Evolutionary conservation across 1,139 yeast genomes (phyloP), one percentile per base, ranked within the genome.

Genomic region (Zygosaccharomyces pseudobailii): DNA sequence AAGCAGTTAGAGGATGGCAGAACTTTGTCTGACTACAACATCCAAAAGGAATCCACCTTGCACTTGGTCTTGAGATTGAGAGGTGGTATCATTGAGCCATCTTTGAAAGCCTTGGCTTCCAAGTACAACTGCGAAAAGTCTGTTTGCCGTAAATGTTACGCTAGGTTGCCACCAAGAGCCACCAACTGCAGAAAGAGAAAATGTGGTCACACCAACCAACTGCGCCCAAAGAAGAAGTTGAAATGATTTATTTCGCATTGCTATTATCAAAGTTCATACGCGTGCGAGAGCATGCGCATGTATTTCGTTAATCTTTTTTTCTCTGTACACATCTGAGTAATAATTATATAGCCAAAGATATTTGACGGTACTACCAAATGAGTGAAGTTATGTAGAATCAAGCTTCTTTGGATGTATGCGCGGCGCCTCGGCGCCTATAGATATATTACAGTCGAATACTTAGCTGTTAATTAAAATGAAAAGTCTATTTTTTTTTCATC

Each of bases 121-220:
- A 92, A 92, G 81, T 92, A 87, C 89, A 92, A 92, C 95, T 92
- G 97, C 84, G 98, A 92, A 67, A 92, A 92, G 81, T 76, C 96
- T 66, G 92, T 92, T 74, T 92, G 98, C 84, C 95, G 98, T 80
- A 87, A 89, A 77, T 92, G 98, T 83, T 92, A 92, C 85, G 97
- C 98, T 70, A 94, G 98, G 84, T 89, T 92, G 73, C 98, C 98
- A 72, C 96, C 97, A 77, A 92, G 97, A 86, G 98, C 98, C 69
- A 92, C 97, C 79, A 92, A 92, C 96, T 92, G 98, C 85, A 89
- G 98, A 84, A 92, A 92, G 97, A 89, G 97, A 88, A 92, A 92
- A 85, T 92, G 98, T 79, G 98, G 98, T 72, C 98, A 92, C 95
- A 82, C 96, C 76, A 92, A 92, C 84, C 98, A 92, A 83, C 87